These are phyloP conservation scores for Rhododendron vialii DNA, from an alignment of 148 eudicot genomes.

Conservation along the genomic window DNA sequence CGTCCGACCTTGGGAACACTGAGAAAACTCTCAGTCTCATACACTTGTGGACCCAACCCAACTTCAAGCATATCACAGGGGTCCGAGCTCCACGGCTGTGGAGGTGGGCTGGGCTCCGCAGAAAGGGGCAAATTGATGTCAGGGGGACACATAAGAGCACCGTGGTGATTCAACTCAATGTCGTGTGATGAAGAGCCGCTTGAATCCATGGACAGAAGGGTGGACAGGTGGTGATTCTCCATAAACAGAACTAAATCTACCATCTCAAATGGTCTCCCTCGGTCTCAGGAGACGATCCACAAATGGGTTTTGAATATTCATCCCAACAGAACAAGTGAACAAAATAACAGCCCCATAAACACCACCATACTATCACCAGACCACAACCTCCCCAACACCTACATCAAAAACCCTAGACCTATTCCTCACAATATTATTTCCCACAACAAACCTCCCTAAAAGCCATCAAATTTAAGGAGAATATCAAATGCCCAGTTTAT, in stretches of 20 bases:
- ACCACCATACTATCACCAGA: constrained; percentile 15
- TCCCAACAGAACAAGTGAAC: constrained; percentile 12
- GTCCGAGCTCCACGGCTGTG: constrained; percentile 42
- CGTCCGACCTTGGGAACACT: constrained; percentile 32
- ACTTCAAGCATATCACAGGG: constrained; percentile 40
- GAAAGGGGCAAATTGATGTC: constrained; percentile 63
- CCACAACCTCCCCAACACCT: constrained; percentile 6
- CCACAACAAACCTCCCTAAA: neutral
- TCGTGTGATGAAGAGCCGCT: constrained; percentile 64
- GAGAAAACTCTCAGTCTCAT: constrained; percentile 36
- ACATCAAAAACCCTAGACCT: constrained; percentile 13
- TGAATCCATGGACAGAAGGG: constrained; percentile 69
- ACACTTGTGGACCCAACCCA: constrained; percentile 39
- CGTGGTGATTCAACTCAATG: constrained; percentile 61
- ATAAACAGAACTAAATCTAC: constrained; percentile 37
- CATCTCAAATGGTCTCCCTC: constrained; percentile 33
- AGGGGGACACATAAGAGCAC: constrained; percentile 44
- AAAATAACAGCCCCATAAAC: constrained; percentile 4
- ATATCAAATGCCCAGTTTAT: constrained; percentile 5
- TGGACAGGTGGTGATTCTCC: constrained; percentile 65
- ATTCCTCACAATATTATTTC: constrained; percentile 4
- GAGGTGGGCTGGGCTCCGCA: constrained; percentile 52
- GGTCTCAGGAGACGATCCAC: constrained; percentile 6
- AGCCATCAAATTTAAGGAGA: neutral
- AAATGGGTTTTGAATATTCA: constrained; percentile 3